These are phyloP conservation scores for Penicillium ucsense DNA, from an alignment of 495 filamentous ascomycete genomes.

Conservation along the genomic window DNA sequence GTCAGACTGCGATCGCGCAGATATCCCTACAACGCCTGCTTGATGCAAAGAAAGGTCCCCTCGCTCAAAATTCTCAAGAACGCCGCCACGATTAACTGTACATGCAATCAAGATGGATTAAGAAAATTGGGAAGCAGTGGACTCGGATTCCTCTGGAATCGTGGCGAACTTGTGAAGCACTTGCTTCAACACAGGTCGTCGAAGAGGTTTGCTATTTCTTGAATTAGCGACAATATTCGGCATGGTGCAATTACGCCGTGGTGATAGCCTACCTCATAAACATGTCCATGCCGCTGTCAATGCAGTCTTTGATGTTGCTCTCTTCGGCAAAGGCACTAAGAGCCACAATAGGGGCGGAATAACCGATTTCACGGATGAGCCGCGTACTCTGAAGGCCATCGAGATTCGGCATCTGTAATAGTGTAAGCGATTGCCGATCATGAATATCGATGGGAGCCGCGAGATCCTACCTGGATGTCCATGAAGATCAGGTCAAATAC, in stretches of 20 bases:
- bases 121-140: not conserved
- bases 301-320: slow-evolving; percentile 76
- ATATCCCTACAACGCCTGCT: not conserved
- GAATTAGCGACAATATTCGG: too few relatives aligned
- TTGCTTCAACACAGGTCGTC: slow-evolving; percentile 71
- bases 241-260: too few relatives aligned
- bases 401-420: slow-evolving; percentile 73
- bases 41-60: not conserved
- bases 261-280: slow-evolving; percentile 39
- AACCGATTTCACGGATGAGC: slow-evolving; percentile 81
- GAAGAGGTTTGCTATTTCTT: slow-evolving; percentile 61
- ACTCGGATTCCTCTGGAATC: slow-evolving; percentile 40
- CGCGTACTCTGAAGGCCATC: slow-evolving; percentile 81
- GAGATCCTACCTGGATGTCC: slow-evolving; percentile 53
- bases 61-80: not conserved
- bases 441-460: slow-evolving; percentile 1
- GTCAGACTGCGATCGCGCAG: not conserved
- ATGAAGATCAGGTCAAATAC: slow-evolving; percentile 85
- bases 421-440: not conserved
- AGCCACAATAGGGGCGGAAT: slow-evolving; percentile 81
- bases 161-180: slow-evolving; percentile 62
- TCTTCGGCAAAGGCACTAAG: slow-evolving; percentile 87
- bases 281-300: slow-evolving; percentile 66
- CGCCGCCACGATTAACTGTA: not conserved
- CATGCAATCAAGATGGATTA: not conserved